These are phyloP conservation scores for Eucalyptus sideroxylon DNA, from an alignment of 345 rosid species.

Conservation along the genomic window DNA sequence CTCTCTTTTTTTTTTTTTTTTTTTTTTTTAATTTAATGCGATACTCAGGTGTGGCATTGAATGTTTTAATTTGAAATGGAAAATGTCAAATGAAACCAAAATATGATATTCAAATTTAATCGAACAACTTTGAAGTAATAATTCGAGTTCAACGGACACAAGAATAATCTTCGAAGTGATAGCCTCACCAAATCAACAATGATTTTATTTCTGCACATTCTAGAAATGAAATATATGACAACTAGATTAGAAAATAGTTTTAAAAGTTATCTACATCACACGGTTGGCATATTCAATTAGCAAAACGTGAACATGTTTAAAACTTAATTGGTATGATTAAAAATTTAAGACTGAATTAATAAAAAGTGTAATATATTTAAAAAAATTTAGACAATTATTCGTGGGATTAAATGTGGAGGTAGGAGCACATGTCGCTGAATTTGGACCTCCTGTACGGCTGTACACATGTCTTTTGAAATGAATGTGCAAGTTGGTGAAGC, in stretches of 20 bases:
- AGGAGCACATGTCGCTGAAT: not conserved
- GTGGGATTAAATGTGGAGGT: not conserved
- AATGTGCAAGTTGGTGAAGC: not conserved
- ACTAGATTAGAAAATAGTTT: not conserved
- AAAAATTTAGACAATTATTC: too few relatives aligned
- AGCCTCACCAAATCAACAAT: not conserved
- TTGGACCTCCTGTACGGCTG: not conserved
- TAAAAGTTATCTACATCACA: too few relatives aligned
- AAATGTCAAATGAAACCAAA: not conserved
- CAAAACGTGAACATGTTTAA: too few relatives aligned
- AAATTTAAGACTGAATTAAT: too few relatives aligned
- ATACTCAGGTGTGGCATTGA: accelerated
- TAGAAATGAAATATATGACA: not conserved
- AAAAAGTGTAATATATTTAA: too few relatives aligned
- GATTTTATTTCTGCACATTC: not conserved
- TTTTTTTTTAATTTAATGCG: too few relatives aligned
- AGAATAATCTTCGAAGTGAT: not conserved
- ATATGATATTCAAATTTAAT: not conserved
- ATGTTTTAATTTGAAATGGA: not conserved
- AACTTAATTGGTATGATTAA: too few relatives aligned
- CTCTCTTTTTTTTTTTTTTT: accelerated
- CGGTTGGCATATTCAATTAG: too few relatives aligned
- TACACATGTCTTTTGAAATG: not conserved
- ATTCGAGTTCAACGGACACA: not conserved
- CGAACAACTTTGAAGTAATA: not conserved